Percentiles rank a stretch among this genome's conserved stretches.
phyloP scores from a whole-genome alignment of 805 yeast species.

The Millerozyma miso region DNA sequence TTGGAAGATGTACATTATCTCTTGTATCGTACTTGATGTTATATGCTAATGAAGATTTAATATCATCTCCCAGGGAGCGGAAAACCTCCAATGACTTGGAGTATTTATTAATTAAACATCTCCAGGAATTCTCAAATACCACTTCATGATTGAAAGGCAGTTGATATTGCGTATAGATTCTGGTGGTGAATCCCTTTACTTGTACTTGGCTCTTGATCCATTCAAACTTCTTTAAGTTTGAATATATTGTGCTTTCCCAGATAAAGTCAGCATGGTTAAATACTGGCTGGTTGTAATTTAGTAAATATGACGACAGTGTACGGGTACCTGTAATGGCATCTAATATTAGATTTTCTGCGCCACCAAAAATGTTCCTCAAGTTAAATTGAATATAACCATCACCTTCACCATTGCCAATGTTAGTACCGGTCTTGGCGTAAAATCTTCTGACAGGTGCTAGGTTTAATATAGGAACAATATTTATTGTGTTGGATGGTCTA shows the following conservation, averaged over 20 bases:
- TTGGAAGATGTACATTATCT: constrained; percentile 40
- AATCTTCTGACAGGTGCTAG: constrained; percentile 61
- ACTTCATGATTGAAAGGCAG: constrained; percentile 45
- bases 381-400: constrained; percentile 83
- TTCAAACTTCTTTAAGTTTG: constrained; percentile 45
- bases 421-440: constrained; percentile 88
- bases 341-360: constrained; percentile 48
- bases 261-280: constrained; percentile 36
- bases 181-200: constrained; percentile 40
- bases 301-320: constrained; percentile 46
- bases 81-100: constrained; percentile 28
- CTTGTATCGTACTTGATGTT: constrained; percentile 42
- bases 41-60: constrained; percentile 42
- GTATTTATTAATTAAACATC: constrained; percentile 26
- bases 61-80: constrained; percentile 41
- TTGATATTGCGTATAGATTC: constrained; percentile 34
- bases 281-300: constrained; percentile 46
- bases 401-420: constrained; percentile 95
- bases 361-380: constrained; percentile 53
- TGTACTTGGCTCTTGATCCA: constrained; percentile 45
- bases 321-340: constrained; percentile 51
- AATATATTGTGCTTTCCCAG: constrained; percentile 35
- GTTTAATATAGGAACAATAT: constrained; percentile 35
- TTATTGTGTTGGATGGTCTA: constrained; percentile 18
- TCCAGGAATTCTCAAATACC: constrained; percentile 41